Evolutionary conservation across 306 rosid genomes (phyloP).

Genomic region (Quercus berberidifolia): DNA sequence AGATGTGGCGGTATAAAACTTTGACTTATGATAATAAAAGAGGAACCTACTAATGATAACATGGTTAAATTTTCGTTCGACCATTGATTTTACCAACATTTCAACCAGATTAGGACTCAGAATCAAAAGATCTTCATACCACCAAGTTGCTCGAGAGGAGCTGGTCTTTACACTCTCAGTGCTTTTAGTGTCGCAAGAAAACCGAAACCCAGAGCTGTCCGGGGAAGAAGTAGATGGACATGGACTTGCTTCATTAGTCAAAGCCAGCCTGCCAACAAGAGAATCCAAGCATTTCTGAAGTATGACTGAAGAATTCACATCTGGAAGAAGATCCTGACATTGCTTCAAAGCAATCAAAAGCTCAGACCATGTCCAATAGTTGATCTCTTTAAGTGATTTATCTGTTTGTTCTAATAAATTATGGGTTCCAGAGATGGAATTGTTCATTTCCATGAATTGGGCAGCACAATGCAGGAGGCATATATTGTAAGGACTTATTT

Average conservation of each 20-base stretch:
- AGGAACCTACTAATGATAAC: slow-evolving; percentile 62
- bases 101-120: slow-evolving; percentile 53
- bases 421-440: slow-evolving; percentile 31
- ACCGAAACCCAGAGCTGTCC: slow-evolving; percentile 71
- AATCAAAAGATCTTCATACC: slow-evolving; percentile 83
- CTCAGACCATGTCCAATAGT: slow-evolving; percentile 80
- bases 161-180: slow-evolving; percentile 69
- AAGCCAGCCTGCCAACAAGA: slow-evolving; percentile 55
- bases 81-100: slow-evolving; percentile 58
- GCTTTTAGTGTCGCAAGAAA: slow-evolving; percentile 86
- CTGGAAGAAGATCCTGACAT: slow-evolving; percentile 45
- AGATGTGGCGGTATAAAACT: slow-evolving; percentile 29
- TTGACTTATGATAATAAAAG: slow-evolving; percentile 70
- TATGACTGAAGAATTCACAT: slow-evolving; percentile 33
- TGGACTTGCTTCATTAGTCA: slow-evolving; percentile 63
- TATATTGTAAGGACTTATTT: slow-evolving; percentile 60
- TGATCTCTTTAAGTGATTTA: slow-evolving; percentile 61
- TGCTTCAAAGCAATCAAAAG: slow-evolving; percentile 60
- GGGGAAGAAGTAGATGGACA: slow-evolving; percentile 82
- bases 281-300: slow-evolving; percentile 63
- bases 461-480: slow-evolving; percentile 60
- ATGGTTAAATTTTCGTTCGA: slow-evolving; percentile 57
- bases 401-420: slow-evolving; percentile 59
- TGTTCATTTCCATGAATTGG: slow-evolving; percentile 82
- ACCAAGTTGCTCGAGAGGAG: slow-evolving; percentile 62